Percentiles rank a stretch among this genome's conserved stretches.
Evolutionary conservation across 2,329 filamentous ascomycete genomes (phyloP).

Genomic region (Talaromyces funiculosus): DNA sequence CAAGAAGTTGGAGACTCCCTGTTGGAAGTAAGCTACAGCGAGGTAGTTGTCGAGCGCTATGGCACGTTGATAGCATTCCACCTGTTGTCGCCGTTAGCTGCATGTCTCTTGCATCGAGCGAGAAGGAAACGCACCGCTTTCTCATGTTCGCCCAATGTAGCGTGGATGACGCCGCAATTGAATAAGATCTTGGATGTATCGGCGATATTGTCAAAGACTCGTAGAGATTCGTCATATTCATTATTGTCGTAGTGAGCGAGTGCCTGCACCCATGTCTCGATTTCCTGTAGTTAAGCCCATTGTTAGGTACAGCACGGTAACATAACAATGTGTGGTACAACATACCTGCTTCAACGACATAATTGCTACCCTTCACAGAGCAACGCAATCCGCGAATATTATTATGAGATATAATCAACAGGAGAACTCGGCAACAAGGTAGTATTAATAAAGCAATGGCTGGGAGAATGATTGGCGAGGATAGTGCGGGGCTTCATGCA

Average conservation of each 20-base stretch:
- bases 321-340: not conserved
- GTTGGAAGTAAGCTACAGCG: constrained; percentile 95
- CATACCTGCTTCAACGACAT: constrained; percentile 60
- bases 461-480: constrained; percentile 4
- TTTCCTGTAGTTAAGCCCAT: constrained; percentile 64
- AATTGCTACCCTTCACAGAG: not conserved
- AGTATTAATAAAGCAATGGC: constrained; percentile 2
- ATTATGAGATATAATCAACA: not conserved
- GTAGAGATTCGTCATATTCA: constrained; percentile 86
- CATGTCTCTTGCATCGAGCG: not conserved
- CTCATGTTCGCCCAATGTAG: constrained; percentile 90
- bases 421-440: not conserved
- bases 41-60: constrained; percentile 90
- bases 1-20: constrained; percentile 96
- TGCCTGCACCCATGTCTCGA: constrained; percentile 95
- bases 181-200: constrained; percentile 98
- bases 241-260: constrained; percentile 92
- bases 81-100: constrained; percentile 47
- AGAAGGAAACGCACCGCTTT: constrained; percentile 65
- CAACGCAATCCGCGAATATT: not conserved
- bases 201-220: constrained; percentile 75
- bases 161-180: constrained; percentile 97
- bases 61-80: constrained; percentile 90
- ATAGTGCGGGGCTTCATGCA: constrained; percentile 10
- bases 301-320: not conserved